Base-by-base conservation (phyloP, 768 basidiomycete genomes). In the Candolleomyces efflorescens region DNA sequence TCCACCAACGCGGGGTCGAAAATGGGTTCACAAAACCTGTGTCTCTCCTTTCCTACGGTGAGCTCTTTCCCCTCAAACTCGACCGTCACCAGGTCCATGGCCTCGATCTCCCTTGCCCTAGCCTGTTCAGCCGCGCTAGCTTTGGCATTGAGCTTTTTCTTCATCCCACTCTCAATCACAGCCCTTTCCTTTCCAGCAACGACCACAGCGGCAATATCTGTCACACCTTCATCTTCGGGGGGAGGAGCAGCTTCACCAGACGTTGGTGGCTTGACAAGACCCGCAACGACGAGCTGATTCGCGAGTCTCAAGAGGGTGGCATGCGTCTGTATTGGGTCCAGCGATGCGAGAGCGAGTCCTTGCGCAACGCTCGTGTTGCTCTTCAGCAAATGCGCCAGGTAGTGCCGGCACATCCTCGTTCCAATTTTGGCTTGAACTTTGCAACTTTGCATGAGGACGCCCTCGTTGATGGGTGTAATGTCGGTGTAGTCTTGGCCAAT, bases 151-250 rank as follows among this genome's bases (percentile, higher is more conserved):
- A 82, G 80, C 62, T 86, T 87, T 67, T 87, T 89, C 73, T 89
- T 92, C 75, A 86, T 87, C 18, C 85, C 88, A 60, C 83, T 85
- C 69, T 94, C 92, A 59, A 95, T 94, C 36, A 94, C 83, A 0
- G 92, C 90, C 62, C 87, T 85, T 71, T 94, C 94, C 66, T 89
- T 90, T n/a, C 94, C 94, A 7, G 92, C 90, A 32, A 93, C 90
- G 45, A 96, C 78, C 47, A 91, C 85, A 7, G 94, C 92, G 5
- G 94, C 94, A 58, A 95, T 92, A 68, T 96, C 91, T 17, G 90
- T 91, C 23, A 92, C 76, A 3, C 91, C 94, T 60, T 94, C 93
- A 56, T 93, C 92, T 59, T 92, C 92, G 15, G 75, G 75, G 3
- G 44, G 52, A 37, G 73, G 53, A 6, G 80, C 82, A 2, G 83